Evolutionary conservation across 2,329 filamentous ascomycete genomes (phyloP).

Genomic region (Diaporthe capsici): DNA sequence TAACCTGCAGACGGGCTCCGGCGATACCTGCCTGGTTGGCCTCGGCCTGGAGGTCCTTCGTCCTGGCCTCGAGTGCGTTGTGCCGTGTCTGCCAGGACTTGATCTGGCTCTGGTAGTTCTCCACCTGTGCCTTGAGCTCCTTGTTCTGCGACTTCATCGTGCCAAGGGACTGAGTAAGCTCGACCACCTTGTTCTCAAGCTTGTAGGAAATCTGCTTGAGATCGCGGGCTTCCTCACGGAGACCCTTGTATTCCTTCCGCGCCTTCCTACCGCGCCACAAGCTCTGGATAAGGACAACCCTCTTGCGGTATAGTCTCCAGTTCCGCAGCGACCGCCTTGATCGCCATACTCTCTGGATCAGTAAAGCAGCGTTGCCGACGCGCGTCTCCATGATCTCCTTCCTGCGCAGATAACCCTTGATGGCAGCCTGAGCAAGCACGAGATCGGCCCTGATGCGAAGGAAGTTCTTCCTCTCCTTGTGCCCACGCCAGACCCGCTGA

Average conservation of each 20-base stretch:
- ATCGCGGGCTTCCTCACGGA: slow-evolving; percentile 96
- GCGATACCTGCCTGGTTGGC: slow-evolving; percentile 98
- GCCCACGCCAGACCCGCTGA: slow-evolving; percentile 93
- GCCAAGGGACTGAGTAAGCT: slow-evolving; percentile 93
- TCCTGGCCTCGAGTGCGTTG: slow-evolving; percentile 88
- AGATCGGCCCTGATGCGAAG: slow-evolving; percentile 84
- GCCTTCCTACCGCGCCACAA: slow-evolving; percentile 90
- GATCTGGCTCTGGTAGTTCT: slow-evolving; percentile 96
- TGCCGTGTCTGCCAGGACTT: slow-evolving; percentile 96
- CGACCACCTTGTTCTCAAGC: slow-evolving; percentile 99
- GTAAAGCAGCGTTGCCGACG: slow-evolving; percentile 88
- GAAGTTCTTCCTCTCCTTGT: slow-evolving; percentile 89
- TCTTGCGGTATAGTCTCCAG: slow-evolving; percentile 91
- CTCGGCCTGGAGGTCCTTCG: slow-evolving; percentile 95
- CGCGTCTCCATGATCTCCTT: slow-evolving; percentile 95
- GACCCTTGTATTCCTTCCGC: slow-evolving; percentile 86
- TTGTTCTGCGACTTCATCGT: slow-evolving; percentile 97
- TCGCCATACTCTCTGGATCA: slow-evolving; percentile 93
- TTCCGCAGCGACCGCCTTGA: slow-evolving; percentile 81
- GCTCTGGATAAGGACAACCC: slow-evolving; percentile 91
- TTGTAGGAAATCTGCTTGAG: slow-evolving; percentile 99
- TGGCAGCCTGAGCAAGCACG: slow-evolving; percentile 88
- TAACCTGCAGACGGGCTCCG: slow-evolving; percentile 87
- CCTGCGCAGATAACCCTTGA: slow-evolving; percentile 92
- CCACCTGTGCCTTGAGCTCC: slow-evolving; percentile 85